These are phyloP conservation scores for Suillus clintonianus DNA, from an alignment of 768 basidiomycete genomes.

Conservation along the genomic window DNA sequence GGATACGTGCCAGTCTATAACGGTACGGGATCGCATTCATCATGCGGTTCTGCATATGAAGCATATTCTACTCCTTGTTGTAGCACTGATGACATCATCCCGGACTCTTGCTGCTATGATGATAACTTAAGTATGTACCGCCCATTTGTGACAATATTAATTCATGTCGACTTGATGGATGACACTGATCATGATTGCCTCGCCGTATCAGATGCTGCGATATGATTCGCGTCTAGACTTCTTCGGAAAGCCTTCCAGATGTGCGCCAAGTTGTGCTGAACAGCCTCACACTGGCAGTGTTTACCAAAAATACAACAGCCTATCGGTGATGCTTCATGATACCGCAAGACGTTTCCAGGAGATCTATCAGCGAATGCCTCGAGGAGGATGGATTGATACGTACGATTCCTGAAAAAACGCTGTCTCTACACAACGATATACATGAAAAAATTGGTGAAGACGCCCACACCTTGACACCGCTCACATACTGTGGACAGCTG, in stretches of 20 bases:
- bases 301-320: too few relatives aligned
- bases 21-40: neutral
- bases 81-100: neutral
- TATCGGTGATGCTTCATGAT: too few relatives aligned
- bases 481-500: neutral
- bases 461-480: neutral
- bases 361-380: too few relatives aligned
- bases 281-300: too few relatives aligned
- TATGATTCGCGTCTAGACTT: neutral
- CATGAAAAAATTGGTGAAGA: neutral
- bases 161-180: neutral
- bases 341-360: too few relatives aligned
- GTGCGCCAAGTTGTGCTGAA: neutral
- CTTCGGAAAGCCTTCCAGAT: neutral
- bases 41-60: neutral
- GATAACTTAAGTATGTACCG: neutral
- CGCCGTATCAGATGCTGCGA: neutral
- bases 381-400: too few relatives aligned
- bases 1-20: slow-evolving; percentile 48
- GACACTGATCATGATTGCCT: neutral
- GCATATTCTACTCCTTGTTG: neutral
- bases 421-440: neutral
- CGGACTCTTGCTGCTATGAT: neutral
- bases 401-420: too few relatives aligned
- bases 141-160: neutral